Conservation (phyloP, 2,329 filamentous ascomycete genomes). For the Neofusicoccum ribis region DNA sequence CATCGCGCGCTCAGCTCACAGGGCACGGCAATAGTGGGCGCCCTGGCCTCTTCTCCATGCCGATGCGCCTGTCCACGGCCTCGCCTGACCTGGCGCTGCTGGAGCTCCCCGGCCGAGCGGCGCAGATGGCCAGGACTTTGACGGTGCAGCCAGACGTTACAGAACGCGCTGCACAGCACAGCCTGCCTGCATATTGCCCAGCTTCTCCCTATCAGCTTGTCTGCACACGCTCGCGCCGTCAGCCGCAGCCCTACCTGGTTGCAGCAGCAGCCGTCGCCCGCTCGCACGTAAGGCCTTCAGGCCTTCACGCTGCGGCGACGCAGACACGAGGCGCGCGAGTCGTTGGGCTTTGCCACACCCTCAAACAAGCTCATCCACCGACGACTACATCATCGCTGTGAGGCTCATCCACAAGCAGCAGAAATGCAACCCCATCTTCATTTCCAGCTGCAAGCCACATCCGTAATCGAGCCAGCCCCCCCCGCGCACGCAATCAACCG, state of each 20-base stretch:
- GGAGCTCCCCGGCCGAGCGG: not conserved
- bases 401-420: not conserved
- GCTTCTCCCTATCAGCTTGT: not conserved
- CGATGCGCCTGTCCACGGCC: not conserved
- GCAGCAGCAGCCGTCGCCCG: not conserved
- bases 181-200: not conserved
- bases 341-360: not conserved
- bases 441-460: constrained; percentile 12
- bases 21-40: not conserved
- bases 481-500: constrained; percentile 1
- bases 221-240: not conserved
- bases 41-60: not conserved
- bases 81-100: constrained; percentile 3
- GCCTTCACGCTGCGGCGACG: not conserved
- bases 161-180: not conserved
- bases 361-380: not conserved
- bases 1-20: not conserved
- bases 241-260: not conserved
- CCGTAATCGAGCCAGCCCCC: not conserved
- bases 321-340: constrained; percentile 1
- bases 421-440: not conserved
- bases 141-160: not conserved
- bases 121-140: not conserved
- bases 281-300: not conserved
- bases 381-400: constrained; percentile 4